These are phyloP conservation scores for Blyttiomyces sp. DNA, from an alignment of 371 early-diverging fungal genomes.

Conservation along the genomic window DNA sequence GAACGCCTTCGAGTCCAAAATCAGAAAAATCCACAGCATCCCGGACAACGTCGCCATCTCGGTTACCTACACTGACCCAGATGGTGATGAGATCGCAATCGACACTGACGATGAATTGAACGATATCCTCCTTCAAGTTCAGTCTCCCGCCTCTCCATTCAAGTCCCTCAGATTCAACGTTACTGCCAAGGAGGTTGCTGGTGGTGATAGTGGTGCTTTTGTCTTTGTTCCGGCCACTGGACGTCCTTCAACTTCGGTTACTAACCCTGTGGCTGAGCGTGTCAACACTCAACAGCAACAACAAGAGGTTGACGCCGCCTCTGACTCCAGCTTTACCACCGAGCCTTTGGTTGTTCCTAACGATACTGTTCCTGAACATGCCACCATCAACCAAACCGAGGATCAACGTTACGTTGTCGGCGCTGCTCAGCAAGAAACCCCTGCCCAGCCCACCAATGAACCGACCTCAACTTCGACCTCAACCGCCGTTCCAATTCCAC, in stretches of 20 bases:
- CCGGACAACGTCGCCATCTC: background rate
- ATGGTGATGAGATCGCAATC: slow-evolving; percentile 24
- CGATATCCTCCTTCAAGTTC: slow-evolving; percentile 9
- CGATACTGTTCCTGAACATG: background rate
- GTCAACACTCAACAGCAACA: background rate
- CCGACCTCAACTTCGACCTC: background rate
- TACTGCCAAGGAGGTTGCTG: background rate
- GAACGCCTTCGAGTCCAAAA: slow-evolving; percentile 16
- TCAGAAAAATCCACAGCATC: slow-evolving; percentile 16
- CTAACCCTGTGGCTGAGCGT: background rate
- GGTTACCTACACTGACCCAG: slow-evolving; percentile 25
- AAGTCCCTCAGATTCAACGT: background rate
- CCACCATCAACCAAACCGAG: background rate
- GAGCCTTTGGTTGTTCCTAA: background rate
- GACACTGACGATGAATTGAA: slow-evolving; percentile 26
- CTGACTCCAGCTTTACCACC: background rate
- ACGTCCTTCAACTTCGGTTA: background rate
- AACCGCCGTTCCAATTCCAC: background rate
- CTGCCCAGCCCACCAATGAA: background rate
- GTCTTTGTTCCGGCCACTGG: slow-evolving; percentile 3
- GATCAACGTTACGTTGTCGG: background rate
- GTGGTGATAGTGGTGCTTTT: background rate
- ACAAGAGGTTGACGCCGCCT: background rate
- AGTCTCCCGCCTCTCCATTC: background rate
- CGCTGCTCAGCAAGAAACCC: background rate